phyloP scores from a whole-genome alignment of 2,329 filamentous ascomycete genomes.

The Botrytis galanthina region DNA sequence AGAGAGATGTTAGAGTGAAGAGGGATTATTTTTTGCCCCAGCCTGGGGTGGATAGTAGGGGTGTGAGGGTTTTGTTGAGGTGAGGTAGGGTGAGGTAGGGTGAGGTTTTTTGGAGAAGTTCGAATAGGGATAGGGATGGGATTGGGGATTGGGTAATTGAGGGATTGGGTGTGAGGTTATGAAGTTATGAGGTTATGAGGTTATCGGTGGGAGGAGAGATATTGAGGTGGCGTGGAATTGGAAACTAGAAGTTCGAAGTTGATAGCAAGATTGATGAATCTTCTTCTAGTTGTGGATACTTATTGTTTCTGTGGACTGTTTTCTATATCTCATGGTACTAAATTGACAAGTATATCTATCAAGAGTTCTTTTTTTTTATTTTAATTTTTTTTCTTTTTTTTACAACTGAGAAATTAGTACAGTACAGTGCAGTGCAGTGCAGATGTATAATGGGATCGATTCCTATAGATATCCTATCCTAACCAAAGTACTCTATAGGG shows the following conservation, averaged over 20 bases:
- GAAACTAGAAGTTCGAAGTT: background rate
- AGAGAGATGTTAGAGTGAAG: constrained; percentile 24
- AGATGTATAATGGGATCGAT: too few species aligned
- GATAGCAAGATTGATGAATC: background rate
- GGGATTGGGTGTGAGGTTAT: background rate
- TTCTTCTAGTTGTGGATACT: background rate
- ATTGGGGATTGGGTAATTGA: too few species aligned
- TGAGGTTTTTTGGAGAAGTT: background rate
- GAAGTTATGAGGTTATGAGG: background rate
- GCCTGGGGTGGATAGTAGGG: constrained; percentile 5
- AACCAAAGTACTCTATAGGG: background rate
- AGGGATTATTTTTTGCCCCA: constrained; percentile 22
- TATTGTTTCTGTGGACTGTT: background rate
- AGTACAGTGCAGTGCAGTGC: too few species aligned
- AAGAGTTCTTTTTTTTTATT: background rate
- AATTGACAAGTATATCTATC: background rate
- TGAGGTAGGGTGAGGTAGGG: background rate
- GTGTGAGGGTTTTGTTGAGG: constrained; percentile 15
- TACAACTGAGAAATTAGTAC: background rate
- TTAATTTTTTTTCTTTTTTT: too few species aligned
- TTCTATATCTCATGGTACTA: background rate
- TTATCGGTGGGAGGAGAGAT: background rate
- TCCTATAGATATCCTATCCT: background rate
- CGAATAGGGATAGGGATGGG: accelerated
- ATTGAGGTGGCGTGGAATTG: background rate